Evolutionary conservation across 805 yeast species (phyloP).

Genomic region (Starmerella sp.): DNA sequence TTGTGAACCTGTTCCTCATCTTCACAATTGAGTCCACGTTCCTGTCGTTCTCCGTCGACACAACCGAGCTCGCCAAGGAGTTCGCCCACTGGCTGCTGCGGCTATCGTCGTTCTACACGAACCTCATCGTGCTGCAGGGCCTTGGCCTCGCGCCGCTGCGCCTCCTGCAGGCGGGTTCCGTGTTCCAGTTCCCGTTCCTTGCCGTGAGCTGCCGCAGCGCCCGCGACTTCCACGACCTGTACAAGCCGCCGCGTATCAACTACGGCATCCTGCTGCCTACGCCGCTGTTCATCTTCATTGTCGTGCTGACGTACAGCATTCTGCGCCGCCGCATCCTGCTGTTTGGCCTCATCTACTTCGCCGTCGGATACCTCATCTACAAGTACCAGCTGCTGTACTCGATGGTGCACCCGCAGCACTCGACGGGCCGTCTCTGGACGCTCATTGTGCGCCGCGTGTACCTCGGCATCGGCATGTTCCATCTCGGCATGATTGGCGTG

Average conservation of each 20-base stretch:
- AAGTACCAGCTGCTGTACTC: slow-evolving; percentile 85
- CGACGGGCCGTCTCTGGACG: slow-evolving; percentile 96
- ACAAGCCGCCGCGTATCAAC: slow-evolving; percentile 83
- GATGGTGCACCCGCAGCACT: slow-evolving; percentile 90
- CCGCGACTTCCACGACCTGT: slow-evolving; percentile 60
- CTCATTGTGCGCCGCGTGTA: slow-evolving; percentile 71
- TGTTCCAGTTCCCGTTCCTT: slow-evolving; percentile 62
- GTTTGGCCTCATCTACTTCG: slow-evolving; percentile 74
- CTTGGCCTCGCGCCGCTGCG: slow-evolving; percentile 85
- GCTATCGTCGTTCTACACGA: slow-evolving; percentile 79
- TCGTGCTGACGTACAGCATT: slow-evolving; percentile 77
- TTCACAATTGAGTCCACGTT: slow-evolving; percentile 84
- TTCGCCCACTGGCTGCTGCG: slow-evolving; percentile 72
- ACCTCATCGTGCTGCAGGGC: slow-evolving; percentile 68
- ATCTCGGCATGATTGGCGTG: slow-evolving; percentile 86
- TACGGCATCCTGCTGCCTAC: slow-evolving; percentile 88
- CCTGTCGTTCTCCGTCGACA: slow-evolving; percentile 66
- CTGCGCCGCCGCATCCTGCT: slow-evolving; percentile 77
- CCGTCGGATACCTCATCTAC: slow-evolving; percentile 77
- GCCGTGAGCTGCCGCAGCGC: slow-evolving; percentile 63
- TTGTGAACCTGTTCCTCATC: slow-evolving; percentile 84
- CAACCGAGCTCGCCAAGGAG: slow-evolving; percentile 60
- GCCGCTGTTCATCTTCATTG: slow-evolving; percentile 73
- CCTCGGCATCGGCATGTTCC: slow-evolving; percentile 71
- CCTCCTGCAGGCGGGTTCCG: slow-evolving; percentile 66